A percentile compares a stretch with the other conserved stretches of the same genome.
Conservation (phyloP, 1,139 yeast species). For the Scheffersomyces segobiensis region DNA sequence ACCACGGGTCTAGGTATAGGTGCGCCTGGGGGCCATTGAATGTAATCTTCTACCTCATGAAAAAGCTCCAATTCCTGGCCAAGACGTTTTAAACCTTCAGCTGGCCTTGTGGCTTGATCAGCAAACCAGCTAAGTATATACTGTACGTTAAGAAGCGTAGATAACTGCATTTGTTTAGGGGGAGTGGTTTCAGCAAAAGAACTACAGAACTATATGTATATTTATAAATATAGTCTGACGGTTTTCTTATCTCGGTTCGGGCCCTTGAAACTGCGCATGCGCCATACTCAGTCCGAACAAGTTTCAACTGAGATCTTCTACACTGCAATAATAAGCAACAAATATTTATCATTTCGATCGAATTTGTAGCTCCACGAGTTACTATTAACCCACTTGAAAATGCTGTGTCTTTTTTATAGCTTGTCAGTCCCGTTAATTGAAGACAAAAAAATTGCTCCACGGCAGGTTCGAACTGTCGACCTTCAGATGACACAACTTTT, state of each 20-base stretch:
- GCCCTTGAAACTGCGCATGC: not conserved
- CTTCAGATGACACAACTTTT: constrained; percentile 44
- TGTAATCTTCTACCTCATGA: not conserved
- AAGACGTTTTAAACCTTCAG: not conserved
- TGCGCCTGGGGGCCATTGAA: not conserved
- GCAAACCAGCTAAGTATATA: not conserved
- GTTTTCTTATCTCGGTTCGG: not conserved
- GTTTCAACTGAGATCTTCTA: not conserved
- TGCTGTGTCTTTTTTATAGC: not conserved
- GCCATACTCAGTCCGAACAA: not conserved
- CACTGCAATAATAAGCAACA: not conserved
- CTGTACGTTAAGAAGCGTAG: not conserved
- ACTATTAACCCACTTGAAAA: too few relatives aligned
- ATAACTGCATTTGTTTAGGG: not conserved
- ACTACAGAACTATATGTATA: not conserved
- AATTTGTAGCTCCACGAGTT: not conserved
- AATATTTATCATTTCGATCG: not conserved
- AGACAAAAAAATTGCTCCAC: constrained; percentile 39
- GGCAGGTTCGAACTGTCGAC: constrained; percentile 62
- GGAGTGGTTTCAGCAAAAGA: not conserved
- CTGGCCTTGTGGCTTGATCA: not conserved
- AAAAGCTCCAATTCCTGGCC: not conserved
- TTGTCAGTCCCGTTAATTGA: too few relatives aligned
- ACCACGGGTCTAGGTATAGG: constrained; percentile 51
- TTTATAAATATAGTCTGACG: not conserved